phyloP scores from a whole-genome alignment of 169 alveolate genomes.

The Plasmodium vivax region DNA sequence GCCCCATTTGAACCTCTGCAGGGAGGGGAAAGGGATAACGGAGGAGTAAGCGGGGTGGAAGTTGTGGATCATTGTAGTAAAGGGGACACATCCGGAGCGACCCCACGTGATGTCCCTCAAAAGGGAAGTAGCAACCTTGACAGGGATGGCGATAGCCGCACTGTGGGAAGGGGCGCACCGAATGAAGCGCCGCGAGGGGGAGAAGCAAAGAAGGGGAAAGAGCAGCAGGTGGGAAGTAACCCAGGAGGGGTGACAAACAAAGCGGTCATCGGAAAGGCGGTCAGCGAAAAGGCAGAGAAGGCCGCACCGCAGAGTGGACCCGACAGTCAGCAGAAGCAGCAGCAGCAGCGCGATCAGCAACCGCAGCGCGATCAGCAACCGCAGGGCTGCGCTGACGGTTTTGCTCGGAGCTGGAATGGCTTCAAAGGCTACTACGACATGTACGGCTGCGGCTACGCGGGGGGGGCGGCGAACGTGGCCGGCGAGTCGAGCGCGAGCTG shows the following conservation, averaged over 20 bases:
- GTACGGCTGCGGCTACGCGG: conserved; percentile 15
- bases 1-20: background rate
- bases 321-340: background rate
- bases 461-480: background rate
- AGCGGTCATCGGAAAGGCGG: background rate
- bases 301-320: background rate
- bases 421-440: conserved; percentile 19
- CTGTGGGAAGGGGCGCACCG: background rate
- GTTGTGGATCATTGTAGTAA: background rate
- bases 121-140: background rate
- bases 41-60: background rate
- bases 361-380: background rate
- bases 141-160: background rate
- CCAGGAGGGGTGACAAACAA: background rate
- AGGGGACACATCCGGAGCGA: background rate
- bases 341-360: background rate
- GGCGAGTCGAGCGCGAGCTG: background rate
- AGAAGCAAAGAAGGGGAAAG: background rate
- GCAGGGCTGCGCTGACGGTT: background rate
- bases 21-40: background rate
- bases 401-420: background rate
- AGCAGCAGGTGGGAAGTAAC: background rate
- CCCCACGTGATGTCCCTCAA: background rate
- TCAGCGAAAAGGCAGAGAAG: background rate
- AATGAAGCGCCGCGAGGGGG: background rate